Percentiles rank a stretch among this genome's conserved stretches.
Evolutionary conservation across 1,284 basidiomycete species (phyloP).

Genomic region (Porodaedalea pini): DNA sequence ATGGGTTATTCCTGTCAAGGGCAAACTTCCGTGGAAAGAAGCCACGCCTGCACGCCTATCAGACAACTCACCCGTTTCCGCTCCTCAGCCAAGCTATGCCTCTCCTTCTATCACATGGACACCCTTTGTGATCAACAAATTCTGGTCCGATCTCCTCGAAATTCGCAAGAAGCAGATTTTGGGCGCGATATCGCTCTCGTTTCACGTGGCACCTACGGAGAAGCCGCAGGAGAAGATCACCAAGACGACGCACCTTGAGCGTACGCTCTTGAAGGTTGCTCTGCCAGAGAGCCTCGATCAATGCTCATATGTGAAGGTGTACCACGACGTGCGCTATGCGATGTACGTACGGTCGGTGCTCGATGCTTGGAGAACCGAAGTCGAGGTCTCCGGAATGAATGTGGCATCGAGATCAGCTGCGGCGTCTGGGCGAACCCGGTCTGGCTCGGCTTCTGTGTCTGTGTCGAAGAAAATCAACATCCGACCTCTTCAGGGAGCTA

Average conservation of each 20-base stretch:
- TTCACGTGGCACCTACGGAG: constrained; percentile 37
- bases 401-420: not conserved
- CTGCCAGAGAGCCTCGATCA: constrained; percentile 27
- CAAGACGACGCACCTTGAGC: constrained; percentile 22
- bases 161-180: constrained; percentile 38
- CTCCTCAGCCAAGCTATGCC: constrained; percentile 15
- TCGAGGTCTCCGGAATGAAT: not conserved
- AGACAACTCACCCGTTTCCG: constrained; percentile 24
- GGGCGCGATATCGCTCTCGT: constrained; percentile 52
- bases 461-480: constrained; percentile 1
- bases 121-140: constrained; percentile 35
- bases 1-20: constrained; percentile 65
- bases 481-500: constrained; percentile 11
- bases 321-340: constrained; percentile 50
- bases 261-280: constrained; percentile 15
- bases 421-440: not conserved
- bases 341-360: constrained; percentile 49
- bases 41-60: constrained; percentile 44
- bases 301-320: constrained; percentile 58
- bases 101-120: constrained; percentile 47
- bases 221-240: constrained; percentile 18
- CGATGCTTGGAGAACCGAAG: constrained; percentile 42
- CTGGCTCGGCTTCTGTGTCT: not conserved
- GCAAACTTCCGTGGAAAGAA: constrained; percentile 47
- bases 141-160: constrained; percentile 53